These are phyloP conservation scores for Vigna angularis DNA, from an alignment of 306 rosid species.

Conservation along the genomic window DNA sequence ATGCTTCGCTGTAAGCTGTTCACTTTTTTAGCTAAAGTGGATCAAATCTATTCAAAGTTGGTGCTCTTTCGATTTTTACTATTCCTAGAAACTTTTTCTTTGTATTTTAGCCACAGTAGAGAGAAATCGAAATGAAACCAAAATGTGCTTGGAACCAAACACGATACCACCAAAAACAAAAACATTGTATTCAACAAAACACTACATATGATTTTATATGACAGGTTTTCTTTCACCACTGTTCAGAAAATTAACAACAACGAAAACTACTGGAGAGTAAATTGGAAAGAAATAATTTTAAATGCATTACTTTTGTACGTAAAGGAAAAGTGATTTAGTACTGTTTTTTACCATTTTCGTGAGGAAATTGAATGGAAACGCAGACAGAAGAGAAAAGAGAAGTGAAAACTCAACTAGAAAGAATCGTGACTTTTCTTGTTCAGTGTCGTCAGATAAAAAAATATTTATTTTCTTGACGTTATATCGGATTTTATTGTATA, in stretches of 20 bases:
- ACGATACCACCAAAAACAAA: background rate
- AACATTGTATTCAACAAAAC: background rate
- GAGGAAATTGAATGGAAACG: background rate
- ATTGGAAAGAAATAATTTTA: background rate
- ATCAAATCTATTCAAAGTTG: slow-evolving; percentile 42
- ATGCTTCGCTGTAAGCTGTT: slow-evolving; percentile 32
- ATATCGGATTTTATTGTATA: background rate
- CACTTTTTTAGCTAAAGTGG: slow-evolving; percentile 40
- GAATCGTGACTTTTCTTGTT: background rate
- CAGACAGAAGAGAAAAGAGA: background rate
- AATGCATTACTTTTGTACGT: background rate
- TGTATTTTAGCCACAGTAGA: background rate
- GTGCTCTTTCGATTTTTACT: slow-evolving; percentile 1
- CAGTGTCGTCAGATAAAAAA: background rate
- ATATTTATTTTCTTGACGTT: background rate
- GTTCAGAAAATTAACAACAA: background rate
- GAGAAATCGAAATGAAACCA: background rate
- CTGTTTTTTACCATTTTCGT: background rate
- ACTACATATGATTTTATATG: too few species aligned
- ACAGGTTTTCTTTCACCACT: background rate
- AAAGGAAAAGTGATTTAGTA: background rate
- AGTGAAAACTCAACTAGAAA: background rate
- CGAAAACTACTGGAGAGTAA: background rate
- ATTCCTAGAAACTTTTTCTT: slow-evolving; percentile 9
- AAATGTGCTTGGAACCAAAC: background rate